Percentiles rank a stretch among this genome's conserved stretches.
phyloP scores from a whole-genome alignment of 108 stramenopile genomes.

The Mayamaea pseudoterrestris region DNA sequence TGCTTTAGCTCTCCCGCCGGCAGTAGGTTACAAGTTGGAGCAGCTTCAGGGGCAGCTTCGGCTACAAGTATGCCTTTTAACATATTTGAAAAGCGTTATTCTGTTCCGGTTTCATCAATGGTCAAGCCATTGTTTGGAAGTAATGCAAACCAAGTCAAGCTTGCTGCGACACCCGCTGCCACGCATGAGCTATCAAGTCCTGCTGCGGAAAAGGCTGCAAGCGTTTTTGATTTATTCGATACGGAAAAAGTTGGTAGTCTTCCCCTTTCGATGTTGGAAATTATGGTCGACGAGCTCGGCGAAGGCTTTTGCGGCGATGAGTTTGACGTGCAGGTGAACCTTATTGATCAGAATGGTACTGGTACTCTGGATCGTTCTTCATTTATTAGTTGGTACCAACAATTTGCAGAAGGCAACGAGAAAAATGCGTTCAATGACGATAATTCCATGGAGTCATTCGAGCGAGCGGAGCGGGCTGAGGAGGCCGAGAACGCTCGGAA shows the following conservation, averaged over 20 bases:
- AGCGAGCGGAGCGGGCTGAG: constrained; percentile 47
- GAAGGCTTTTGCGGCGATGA: constrained; percentile 84
- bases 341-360: constrained; percentile 33
- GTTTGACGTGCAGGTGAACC: constrained; percentile 41
- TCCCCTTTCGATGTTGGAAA: constrained; percentile 26
- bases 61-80: too few relatives aligned
- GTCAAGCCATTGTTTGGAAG: constrained; percentile 23
- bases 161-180: too few relatives aligned
- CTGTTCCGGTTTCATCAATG: constrained; percentile 7
- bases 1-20: too few relatives aligned
- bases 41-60: too few relatives aligned
- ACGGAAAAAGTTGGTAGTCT: constrained; percentile 1
- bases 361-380: constrained; percentile 31
- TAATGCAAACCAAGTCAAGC: background rate
- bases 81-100: too few relatives aligned
- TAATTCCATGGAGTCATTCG: constrained; percentile 29
- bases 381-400: constrained; percentile 64
- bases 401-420: constrained; percentile 31
- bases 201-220: constrained; percentile 6
- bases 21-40: too few relatives aligned
- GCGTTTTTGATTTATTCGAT: constrained; percentile 6
- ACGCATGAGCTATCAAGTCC: too few relatives aligned
- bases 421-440: too few relatives aligned
- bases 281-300: constrained; percentile 58
- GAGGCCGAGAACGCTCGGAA: constrained; percentile 40